Evolutionary conservation across 2,329 filamentous ascomycete genomes (phyloP).

Genomic region (Leptographium radiaticola): DNA sequence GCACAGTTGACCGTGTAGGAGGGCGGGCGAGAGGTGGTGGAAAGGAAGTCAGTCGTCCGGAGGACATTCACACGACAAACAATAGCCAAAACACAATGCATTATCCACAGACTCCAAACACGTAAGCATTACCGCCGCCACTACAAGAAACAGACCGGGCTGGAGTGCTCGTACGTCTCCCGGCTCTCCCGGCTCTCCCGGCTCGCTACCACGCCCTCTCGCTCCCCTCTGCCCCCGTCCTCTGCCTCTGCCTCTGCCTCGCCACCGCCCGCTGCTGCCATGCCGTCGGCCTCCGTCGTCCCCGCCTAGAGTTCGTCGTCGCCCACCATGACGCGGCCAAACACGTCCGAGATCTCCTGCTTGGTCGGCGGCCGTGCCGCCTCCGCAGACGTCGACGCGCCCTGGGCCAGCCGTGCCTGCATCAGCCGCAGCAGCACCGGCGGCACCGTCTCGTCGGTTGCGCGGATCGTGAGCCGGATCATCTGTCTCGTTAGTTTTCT

Average conservation of each 20-base stretch:
- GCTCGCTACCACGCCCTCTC: neutral
- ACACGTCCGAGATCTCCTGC: slow-evolving; percentile 40
- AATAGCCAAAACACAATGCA: too few relatives aligned
- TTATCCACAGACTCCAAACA: neutral
- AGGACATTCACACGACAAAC: too few relatives aligned
- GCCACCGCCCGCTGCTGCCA: neutral
- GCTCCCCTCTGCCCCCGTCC: neutral
- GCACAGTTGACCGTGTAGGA: slow-evolving; percentile 48
- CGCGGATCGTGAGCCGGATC: slow-evolving; percentile 86
- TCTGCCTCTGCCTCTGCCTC: neutral
- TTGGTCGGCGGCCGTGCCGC: slow-evolving; percentile 27
- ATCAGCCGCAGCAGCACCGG: slow-evolving; percentile 69
- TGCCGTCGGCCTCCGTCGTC: neutral
- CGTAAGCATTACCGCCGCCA: neutral
- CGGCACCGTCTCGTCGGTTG: slow-evolving; percentile 83
- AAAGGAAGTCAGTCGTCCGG: neutral
- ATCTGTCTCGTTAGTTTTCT: slow-evolving; percentile 44
- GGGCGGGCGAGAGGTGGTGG: neutral
- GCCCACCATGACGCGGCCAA: slow-evolving; percentile 41
- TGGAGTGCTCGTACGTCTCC: slow-evolving; percentile 1
- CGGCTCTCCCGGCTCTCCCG: neutral
- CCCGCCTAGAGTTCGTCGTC: slow-evolving; percentile 6
- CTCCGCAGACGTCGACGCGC: slow-evolving; percentile 29
- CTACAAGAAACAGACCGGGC: slow-evolving; percentile 8
- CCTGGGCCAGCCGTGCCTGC: slow-evolving; percentile 63